These are phyloP conservation scores for Alternaria arbusti DNA, from an alignment of 2,329 filamentous ascomycete species.

Conservation along the genomic window DNA sequence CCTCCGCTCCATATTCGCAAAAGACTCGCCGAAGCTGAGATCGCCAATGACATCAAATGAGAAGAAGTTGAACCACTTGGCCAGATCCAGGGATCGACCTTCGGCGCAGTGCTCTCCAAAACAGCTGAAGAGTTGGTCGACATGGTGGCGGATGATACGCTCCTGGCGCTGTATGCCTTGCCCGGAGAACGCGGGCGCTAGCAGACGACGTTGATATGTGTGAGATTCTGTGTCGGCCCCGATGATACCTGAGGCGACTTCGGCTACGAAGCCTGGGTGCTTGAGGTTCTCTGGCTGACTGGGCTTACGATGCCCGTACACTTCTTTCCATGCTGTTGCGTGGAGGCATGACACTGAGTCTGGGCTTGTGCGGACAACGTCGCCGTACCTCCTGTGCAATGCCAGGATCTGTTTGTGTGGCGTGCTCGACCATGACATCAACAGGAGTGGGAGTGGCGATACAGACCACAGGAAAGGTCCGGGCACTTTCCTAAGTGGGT, in stretches of 20 bases:
- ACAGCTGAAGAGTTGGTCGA: slow-evolving; percentile 1
- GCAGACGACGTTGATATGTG: slow-evolving; percentile 2
- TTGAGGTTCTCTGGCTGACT: slow-evolving; percentile 8
- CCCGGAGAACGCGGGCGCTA: slow-evolving; percentile 1
- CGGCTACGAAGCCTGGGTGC: slow-evolving; percentile 8
- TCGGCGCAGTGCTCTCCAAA: slow-evolving; percentile 1
- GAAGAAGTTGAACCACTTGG: slow-evolving; percentile 21
- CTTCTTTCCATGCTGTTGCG: slow-evolving; percentile 12
- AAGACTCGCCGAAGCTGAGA: slow-evolving; percentile 59
- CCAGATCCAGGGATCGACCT: slow-evolving; percentile 10
- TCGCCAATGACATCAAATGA: slow-evolving; percentile 46
- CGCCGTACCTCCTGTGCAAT: slow-evolving; percentile 23
- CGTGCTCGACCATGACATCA: slow-evolving; percentile 1
- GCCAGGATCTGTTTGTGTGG: slow-evolving; percentile 3
- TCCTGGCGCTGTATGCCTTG: slow-evolving; percentile 12
- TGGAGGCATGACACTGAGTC: slow-evolving; percentile 14
- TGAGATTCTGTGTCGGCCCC: slow-evolving; percentile 4
- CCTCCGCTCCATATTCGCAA: slow-evolving; percentile 22
- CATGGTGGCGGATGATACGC: background rate
- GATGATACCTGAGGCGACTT: slow-evolving; percentile 8
- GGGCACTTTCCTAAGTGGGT: background rate
- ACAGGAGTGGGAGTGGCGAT: slow-evolving; percentile 2
- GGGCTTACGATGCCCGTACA: slow-evolving; percentile 7
- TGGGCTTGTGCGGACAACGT: slow-evolving; percentile 22
- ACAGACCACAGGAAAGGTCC: slow-evolving; percentile 2